Base-by-base conservation (phyloP, 306 rosid species). In the Cucumis sativus region DNA sequence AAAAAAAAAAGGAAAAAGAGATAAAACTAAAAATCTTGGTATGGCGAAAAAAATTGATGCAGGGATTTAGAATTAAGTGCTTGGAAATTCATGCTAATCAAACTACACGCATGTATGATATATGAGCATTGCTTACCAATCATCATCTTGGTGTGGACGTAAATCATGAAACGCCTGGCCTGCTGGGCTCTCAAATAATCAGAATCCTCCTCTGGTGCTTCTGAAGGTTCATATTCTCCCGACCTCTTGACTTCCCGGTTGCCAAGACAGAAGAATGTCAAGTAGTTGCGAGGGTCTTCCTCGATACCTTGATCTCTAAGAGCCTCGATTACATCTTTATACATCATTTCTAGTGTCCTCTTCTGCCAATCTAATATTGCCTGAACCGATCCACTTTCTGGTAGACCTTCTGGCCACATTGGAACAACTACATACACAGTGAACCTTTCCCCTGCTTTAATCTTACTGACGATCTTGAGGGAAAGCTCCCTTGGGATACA, bases 221-320 rank as follows among this genome's bases (percentile, higher is more conserved):
- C 90, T 30, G 86, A 3, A 77, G 94, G 94, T 77, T 84, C 83
- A 16, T 90, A 90, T 30, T 90, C 94, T 70, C 94, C 94, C 5
- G 47, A 52, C 85, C 84, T 90, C 85, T 90, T 90, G 76, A 90
- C 84, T 68, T 90, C 94, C 23, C 94, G 84, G 25, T 90, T 90
- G 35, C 91, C 94, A 6, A 90, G 94, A 88, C 94, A 90, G 88
- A 90, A 90, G 87, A 90, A 90, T 9, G 94, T 90, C 87, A 90
- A 83, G 85, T 90, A 90, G 84, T 88, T 83, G 20, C 91, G 86
- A 51, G 94, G 91, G 83, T 90, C 90, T 5, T 90, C 94, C 9
- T 88, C 90, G 4, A 75, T 69, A 56, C 91, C 90, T 77, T 86
- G 86, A 25, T 89, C 90, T 51, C 11, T 82, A 37, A 90, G 94